Conservation (phyloP, 129 eudicot species). For the Smallanthus sonchifolius region DNA sequence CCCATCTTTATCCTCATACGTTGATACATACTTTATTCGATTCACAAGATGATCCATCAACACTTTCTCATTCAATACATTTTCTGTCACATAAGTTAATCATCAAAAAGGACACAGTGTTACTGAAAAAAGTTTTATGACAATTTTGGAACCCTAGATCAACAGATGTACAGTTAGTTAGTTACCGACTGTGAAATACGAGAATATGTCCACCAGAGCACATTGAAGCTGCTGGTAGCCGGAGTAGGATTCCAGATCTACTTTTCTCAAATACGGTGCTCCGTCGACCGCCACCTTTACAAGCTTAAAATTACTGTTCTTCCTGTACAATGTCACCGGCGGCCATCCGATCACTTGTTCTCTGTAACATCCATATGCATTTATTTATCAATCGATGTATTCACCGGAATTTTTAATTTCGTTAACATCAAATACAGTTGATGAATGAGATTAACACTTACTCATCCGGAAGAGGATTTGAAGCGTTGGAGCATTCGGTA, state of each 20-base stretch:
- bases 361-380: conserved; percentile 19
- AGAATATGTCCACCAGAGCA: conserved; percentile 55
- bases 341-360: conserved; percentile 82
- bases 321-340: conserved; percentile 62
- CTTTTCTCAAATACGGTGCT: conserved; percentile 79
- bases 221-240: conserved; percentile 54
- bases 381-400: neutral
- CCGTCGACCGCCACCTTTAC: conserved; percentile 96
- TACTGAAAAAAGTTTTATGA: neutral
- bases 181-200: conserved; percentile 47
- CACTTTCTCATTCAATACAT: neutral
- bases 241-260: conserved; percentile 58
- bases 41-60: conserved; percentile 8
- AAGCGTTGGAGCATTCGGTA: conserved; percentile 1
- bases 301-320: conserved; percentile 9
- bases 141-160: neutral
- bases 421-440: neutral
- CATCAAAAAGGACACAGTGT: too few relatives aligned
- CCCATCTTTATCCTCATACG: conserved; percentile 18
- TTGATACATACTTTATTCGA: conserved; percentile 2
- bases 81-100: too few relatives aligned
- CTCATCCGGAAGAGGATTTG: conserved; percentile 38
- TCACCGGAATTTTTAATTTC: neutral
- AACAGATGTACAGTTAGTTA: neutral
- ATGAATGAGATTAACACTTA: conserved; percentile 16